phyloP scores from a whole-genome alignment of 768 basidiomycete species.

The Kwoniella sp. region DNA sequence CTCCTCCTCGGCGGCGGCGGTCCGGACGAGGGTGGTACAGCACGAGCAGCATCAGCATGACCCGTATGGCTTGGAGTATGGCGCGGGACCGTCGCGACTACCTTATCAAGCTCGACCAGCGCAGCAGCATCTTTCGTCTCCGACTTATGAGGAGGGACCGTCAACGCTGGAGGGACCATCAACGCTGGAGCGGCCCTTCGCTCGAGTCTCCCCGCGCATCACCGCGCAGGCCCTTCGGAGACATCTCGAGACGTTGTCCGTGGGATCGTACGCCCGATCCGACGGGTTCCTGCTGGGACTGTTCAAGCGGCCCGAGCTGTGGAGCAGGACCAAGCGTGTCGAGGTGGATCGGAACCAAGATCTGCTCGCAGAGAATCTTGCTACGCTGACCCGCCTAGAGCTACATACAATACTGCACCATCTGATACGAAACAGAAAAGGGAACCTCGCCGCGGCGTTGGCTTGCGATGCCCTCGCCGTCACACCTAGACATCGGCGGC shows the following conservation, averaged over 20 bases:
- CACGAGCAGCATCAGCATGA: slow-evolving; percentile 1
- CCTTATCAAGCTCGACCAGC: slow-evolving; percentile 18
- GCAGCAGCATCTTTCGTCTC: no score
- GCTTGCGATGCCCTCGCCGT: neutral
- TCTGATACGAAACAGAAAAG: slow-evolving; percentile 11
- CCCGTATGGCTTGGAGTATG: slow-evolving; percentile 23
- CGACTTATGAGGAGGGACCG: no score
- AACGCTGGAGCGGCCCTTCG: no score
- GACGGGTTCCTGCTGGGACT: neutral
- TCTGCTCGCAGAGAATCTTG: no score
- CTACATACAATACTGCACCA: slow-evolving; percentile 19
- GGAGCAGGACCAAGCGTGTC: no score
- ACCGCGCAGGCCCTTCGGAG: neutral
- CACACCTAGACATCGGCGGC: neutral
- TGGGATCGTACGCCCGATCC: slow-evolving; percentile 12
- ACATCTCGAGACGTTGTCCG: neutral
- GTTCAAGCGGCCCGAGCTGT: neutral
- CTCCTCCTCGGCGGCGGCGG: slow-evolving; percentile 9
- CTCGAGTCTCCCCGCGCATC: neutral
- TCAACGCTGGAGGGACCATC: no score
- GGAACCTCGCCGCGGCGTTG: slow-evolving; percentile 9
- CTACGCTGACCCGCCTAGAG: slow-evolving; percentile 13
- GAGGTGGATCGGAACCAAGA: no score
- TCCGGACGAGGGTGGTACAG: neutral
- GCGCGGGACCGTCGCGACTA: slow-evolving; percentile 24